A percentile compares a stretch with the other conserved stretches of the same genome.
phyloP scores from a whole-genome alignment of 2,329 filamentous ascomycete species.

The Alternaria sp. region DNA sequence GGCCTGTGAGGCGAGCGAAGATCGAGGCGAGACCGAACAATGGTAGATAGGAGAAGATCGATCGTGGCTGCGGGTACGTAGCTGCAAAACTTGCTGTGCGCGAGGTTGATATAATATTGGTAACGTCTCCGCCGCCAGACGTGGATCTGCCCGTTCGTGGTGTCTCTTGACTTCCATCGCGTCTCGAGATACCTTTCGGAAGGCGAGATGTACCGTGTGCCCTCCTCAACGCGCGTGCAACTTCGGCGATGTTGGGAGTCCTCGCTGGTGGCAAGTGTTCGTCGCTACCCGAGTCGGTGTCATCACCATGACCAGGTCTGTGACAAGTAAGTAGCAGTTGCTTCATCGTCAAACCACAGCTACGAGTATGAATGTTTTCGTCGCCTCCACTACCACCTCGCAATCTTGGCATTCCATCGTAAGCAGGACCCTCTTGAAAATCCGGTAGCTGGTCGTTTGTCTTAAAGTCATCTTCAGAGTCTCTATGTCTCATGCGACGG shows the following conservation, averaged over 20 bases:
- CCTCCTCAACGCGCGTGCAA: not conserved
- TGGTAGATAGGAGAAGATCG: not conserved
- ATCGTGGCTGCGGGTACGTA: not conserved
- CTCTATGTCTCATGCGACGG: not conserved
- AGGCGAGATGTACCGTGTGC: conserved; percentile 1
- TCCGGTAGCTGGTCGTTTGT: conserved; percentile 7
- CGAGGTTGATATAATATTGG: not conserved
- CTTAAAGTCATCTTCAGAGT: not conserved
- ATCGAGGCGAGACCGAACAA: not conserved
- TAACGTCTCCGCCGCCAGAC: no score
- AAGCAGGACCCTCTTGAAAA: conserved; percentile 3
- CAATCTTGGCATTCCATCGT: not conserved
- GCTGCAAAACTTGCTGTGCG: not conserved
- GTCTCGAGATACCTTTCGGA: not conserved
- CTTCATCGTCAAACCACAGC: not conserved
- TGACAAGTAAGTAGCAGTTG: conserved; percentile 6
- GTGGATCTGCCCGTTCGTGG: not conserved
- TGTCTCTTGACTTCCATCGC: no score
- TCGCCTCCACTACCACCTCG: conserved; percentile 15
- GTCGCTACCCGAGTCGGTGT: not conserved
- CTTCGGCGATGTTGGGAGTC: not conserved
- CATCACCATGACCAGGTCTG: not conserved
- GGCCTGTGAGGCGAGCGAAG: no score
- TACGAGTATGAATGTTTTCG: not conserved
- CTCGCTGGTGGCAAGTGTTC: not conserved